Percentiles rank a stretch among this genome's conserved stretches.
phyloP scores from a whole-genome alignment of 1,284 basidiomycete species.

The Ustanciosporium gigantosporum region DNA sequence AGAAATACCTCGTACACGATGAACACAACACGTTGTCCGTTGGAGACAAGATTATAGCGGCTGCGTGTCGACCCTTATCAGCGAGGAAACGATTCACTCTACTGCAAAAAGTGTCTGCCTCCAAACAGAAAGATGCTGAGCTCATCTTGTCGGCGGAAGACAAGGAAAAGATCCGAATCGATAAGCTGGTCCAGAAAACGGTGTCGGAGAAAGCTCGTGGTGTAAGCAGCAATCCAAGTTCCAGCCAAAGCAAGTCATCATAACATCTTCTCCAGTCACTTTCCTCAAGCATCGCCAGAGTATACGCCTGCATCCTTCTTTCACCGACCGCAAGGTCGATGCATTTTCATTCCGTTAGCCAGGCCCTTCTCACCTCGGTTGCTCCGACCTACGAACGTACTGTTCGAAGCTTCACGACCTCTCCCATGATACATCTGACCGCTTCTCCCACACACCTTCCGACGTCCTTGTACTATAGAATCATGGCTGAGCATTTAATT shows the following conservation, averaged over 20 bases:
- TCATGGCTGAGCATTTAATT: no score
- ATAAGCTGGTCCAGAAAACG: slow-evolving; percentile 47
- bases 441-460: no score
- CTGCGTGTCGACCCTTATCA: slow-evolving; percentile 53
- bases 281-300: no score
- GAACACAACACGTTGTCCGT: slow-evolving; percentile 38
- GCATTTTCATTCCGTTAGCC: no score
- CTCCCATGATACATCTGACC: no score
- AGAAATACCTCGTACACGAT: slow-evolving; percentile 58
- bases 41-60: slow-evolving; percentile 52
- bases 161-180: slow-evolving; percentile 49
- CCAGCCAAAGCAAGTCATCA: not conserved
- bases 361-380: no score
- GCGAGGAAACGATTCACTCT: slow-evolving; percentile 53
- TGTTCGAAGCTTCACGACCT: no score
- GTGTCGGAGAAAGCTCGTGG: no score
- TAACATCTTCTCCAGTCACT: not conserved
- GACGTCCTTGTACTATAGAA: not conserved
- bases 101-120: slow-evolving; percentile 37
- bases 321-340: no score
- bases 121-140: slow-evolving; percentile 27
- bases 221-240: not conserved
- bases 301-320: no score
- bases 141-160: slow-evolving; percentile 47
- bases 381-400: no score